These are phyloP conservation scores for Thelonectria rubi DNA, from an alignment of 2,329 filamentous ascomycete genomes.

Conservation along the genomic window DNA sequence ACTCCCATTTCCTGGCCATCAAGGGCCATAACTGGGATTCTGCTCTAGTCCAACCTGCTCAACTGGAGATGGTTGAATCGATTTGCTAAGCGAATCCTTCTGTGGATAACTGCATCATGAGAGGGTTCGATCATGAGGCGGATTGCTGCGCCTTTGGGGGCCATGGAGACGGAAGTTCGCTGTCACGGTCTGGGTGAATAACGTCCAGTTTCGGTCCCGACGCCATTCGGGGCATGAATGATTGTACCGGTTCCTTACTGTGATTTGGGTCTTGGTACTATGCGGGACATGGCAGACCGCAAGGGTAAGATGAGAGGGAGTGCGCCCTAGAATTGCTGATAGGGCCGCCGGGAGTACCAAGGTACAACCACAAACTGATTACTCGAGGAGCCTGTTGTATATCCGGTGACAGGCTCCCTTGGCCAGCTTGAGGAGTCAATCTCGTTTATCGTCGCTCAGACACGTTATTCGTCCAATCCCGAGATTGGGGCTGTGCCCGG, in stretches of 20 bases:
- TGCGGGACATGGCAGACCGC: too few relatives aligned
- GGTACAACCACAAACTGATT: too few relatives aligned
- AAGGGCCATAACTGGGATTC: background rate
- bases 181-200: background rate
- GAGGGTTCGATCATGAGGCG: too few relatives aligned
- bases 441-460: background rate
- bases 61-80: too few relatives aligned
- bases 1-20: background rate
- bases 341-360: background rate
- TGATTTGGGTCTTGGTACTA: too few relatives aligned
- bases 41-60: too few relatives aligned
- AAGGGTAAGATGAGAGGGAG: too few relatives aligned
- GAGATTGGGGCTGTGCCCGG: background rate
- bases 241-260: too few relatives aligned
- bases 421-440: background rate
- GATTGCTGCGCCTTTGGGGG: too few relatives aligned
- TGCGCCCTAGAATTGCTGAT: background rate
- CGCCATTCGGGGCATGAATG: too few relatives aligned
- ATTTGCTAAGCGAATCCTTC: too few relatives aligned
- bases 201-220: background rate
- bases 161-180: background rate
- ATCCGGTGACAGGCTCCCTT: background rate
- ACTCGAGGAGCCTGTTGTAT: background rate
- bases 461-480: background rate
- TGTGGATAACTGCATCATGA: too few relatives aligned